Evolutionary conservation across 1,139 yeast species (phyloP).

Genomic region (Candida tropicalis): DNA sequence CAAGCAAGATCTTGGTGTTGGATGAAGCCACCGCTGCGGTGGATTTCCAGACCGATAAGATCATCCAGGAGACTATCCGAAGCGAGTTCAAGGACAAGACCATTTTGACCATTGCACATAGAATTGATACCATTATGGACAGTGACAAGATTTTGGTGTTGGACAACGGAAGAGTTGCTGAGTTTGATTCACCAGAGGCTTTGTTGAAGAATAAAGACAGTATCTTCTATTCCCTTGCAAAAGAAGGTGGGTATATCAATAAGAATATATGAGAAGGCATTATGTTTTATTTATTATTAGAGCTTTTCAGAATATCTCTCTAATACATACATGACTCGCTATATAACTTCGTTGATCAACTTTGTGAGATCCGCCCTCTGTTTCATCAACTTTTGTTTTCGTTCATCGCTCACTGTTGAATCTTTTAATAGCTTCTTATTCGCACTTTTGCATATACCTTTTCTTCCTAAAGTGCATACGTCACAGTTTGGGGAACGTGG

Average conservation of each 20-base stretch:
- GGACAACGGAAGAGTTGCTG: constrained; percentile 68
- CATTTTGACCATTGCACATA: constrained; percentile 79
- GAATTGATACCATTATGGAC: constrained; percentile 81
- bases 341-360: constrained; percentile 3
- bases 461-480: constrained; percentile 59
- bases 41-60: constrained; percentile 75
- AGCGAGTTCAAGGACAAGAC: constrained; percentile 65
- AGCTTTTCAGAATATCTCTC: too few species aligned
- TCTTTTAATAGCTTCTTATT: constrained; percentile 44
- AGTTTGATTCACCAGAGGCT: constrained; percentile 56
- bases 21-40: constrained; percentile 94
- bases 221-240: constrained; percentile 35
- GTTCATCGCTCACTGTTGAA: constrained; percentile 29
- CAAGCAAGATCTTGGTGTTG: constrained; percentile 60
- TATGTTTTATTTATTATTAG: too few species aligned
- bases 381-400: constrained; percentile 33
- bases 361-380: constrained; percentile 33
- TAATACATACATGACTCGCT: too few species aligned
- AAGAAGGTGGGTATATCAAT: constrained; percentile 27
- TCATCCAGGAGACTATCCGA: constrained; percentile 76
- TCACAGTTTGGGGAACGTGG: constrained; percentile 76
- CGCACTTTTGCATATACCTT: constrained; percentile 55
- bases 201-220: constrained; percentile 27
- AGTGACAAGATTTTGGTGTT: constrained; percentile 73
- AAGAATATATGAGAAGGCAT: neutral